Percentiles rank a stretch among this genome's conserved stretches.
Evolutionary conservation across 192 early-diverging fungal genomes (phyloP).

Genomic region (Piromyces finnis): DNA sequence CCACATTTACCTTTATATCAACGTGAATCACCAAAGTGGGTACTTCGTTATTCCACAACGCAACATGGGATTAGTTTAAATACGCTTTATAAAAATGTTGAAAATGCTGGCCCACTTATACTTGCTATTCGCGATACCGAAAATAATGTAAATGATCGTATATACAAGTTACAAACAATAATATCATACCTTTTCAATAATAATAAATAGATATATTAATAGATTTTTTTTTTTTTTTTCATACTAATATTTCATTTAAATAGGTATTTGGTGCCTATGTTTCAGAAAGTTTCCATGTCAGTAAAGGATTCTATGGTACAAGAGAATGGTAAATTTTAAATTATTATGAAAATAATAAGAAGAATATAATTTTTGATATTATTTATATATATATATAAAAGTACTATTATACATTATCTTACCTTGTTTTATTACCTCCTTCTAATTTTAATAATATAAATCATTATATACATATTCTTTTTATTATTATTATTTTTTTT

Average conservation of each 20-base stretch:
- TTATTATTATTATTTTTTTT: neutral
- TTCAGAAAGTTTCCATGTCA: neutral
- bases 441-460: neutral
- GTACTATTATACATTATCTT: no score
- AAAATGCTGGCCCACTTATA: constrained; percentile 44
- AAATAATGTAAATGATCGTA: constrained; percentile 11
- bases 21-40: constrained; percentile 56
- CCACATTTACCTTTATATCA: constrained; percentile 48
- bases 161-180: no score
- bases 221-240: no score
- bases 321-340: constrained; percentile 45
- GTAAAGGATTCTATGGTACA: constrained; percentile 51
- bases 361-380: no score
- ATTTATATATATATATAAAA: no score
- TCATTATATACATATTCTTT: neutral
- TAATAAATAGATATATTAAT: no score
- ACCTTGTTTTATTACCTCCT: no score
- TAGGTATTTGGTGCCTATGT: neutral
- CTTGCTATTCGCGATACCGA: constrained; percentile 50
- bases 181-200: no score
- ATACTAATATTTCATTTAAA: no score
- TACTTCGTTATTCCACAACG: constrained; percentile 72
- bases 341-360: no score
- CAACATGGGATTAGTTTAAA: constrained; percentile 83
- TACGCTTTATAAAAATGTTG: constrained; percentile 54